Evolutionary conservation across 352 stramenopile genomes (phyloP), one percentile per base, ranked within the genome.

Genomic region (Phytopythium delawarense): DNA sequence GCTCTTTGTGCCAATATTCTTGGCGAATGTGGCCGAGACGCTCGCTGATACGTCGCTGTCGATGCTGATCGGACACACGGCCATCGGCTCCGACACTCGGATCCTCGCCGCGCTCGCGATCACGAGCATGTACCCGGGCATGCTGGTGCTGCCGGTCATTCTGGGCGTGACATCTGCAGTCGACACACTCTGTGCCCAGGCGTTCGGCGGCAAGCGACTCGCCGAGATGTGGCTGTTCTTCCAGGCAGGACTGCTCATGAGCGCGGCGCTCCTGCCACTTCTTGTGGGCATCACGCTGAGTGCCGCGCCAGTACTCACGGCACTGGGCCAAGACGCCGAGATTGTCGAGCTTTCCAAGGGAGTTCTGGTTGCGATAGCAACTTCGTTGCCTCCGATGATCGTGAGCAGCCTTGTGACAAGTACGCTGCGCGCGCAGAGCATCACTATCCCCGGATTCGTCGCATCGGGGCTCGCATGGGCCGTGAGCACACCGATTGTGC

Each of bases 151-250:
- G 12, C 16, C 50, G 11, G 37, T 57, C 18, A 11, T 8, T 2
- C 4, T 39, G 15, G 55, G 55, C 16, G 40, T 61, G 11, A 25
- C 20, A 5, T 61, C 55, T 2, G 55, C 55, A 7, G 55, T 79
- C 28, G 65, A 72, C 50, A 84, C 70, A 15, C 25, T 78, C 4
- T 74, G 65, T 21, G 64, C 68, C 3, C 72, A 84, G 23, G 67
- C 70, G 2, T 73, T 71, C 42, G 72, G 75, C 8, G 72, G 62
- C n/a, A 74, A 74, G 42, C 65, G 69, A 20, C 49, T 67, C 20
- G 21, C 44, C 15, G 72, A 84, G 57, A 28, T 81, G 7, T 79
- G 75, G 34, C 52, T 84, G 7, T 79, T 75, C 48, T 66, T 63
- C 1, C 75, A 84, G 55, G 72, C 72, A 0, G 72, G 64, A 0